A percentile compares a stretch with the other conserved stretches of the same genome.
These are phyloP conservation scores for Kluyveromyces sp. DNA, from an alignment of 1,139 yeast genomes.

Conservation along the genomic window DNA sequence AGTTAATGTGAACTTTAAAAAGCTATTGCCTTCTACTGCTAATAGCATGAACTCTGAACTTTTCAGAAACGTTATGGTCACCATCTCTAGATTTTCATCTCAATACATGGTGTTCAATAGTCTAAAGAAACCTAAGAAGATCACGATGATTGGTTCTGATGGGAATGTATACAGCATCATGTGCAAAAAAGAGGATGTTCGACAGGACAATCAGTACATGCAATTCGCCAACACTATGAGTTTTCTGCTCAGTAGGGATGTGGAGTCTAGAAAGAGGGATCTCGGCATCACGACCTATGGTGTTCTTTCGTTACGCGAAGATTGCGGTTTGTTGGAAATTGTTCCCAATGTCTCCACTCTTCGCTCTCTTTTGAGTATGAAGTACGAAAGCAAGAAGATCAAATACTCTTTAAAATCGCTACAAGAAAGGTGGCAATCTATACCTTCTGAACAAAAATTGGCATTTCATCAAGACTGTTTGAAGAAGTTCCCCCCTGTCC, in stretches of 20 bases:
- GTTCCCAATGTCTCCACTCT: slow-evolving; percentile 79
- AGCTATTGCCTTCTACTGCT: slow-evolving; percentile 60
- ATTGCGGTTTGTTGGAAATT: slow-evolving; percentile 89
- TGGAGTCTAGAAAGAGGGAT: slow-evolving; percentile 66
- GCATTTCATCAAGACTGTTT: slow-evolving; percentile 28
- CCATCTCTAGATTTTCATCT: slow-evolving; percentile 46
- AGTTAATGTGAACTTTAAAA: slow-evolving; percentile 64
- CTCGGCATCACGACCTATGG: slow-evolving; percentile 75
- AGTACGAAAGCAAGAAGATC: slow-evolving; percentile 37
- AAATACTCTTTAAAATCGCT: slow-evolving; percentile 25
- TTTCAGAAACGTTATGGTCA: slow-evolving; percentile 54
- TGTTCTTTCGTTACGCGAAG: slow-evolving; percentile 81
- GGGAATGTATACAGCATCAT: slow-evolving; percentile 64
- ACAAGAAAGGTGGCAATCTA: slow-evolving; percentile 27
- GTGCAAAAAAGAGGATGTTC: slow-evolving; percentile 85
- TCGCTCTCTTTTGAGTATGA: slow-evolving; percentile 53
- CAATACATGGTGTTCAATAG: slow-evolving; percentile 58
- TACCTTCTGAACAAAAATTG: slow-evolving; percentile 26
- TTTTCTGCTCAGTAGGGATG: slow-evolving; percentile 56
- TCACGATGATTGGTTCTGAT: slow-evolving; percentile 72
- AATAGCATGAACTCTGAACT: slow-evolving; percentile 39
- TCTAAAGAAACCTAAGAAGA: slow-evolving; percentile 78
- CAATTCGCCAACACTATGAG: slow-evolving; percentile 88
- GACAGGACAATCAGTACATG: slow-evolving; percentile 93
- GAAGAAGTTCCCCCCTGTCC: slow-evolving; percentile 59